Evolutionary conservation across 805 yeast species (phyloP), one percentile per base, ranked within the genome.

Genomic region (Nakazawaea wickerhamii): DNA sequence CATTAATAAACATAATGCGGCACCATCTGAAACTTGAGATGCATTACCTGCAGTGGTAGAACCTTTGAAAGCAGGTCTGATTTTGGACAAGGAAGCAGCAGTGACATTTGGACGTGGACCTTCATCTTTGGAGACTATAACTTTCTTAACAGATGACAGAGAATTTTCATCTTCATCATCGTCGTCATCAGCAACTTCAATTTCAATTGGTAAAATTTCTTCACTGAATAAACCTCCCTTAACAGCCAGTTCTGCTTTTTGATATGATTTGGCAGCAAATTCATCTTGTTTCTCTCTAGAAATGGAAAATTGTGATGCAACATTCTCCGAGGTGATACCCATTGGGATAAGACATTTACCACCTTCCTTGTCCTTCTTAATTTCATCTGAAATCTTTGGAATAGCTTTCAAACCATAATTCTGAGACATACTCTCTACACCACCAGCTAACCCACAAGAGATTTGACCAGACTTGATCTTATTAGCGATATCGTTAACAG

Each of bases 251-350:
- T 73, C 89, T 17, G 98, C 97, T 71, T 86, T 89, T 50, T 75
- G 75, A 67, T 84, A 88, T 4, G 97, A 89, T 22, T 65, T 59
- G 18, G 96, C 95, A 26, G 97, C 95, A 65, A 89, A 93, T 46
- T 68, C 81, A 61, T 91, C 99, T 65, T 90, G 98, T 48, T 71
- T 78, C 25, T 59, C 55, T 61, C 98, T 79, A 21, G 79, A 56
- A 46, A 91, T 71, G 48, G 65, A 62, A 64, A 71, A 90, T 60
- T 74, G 73, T 33, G 64, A 62, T 22, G 95, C 90, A 44, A 91
- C 85, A 61, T 91, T 91, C 68, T 91, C 98, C 58, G 88, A 85
- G 41, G 98, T 91, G 55, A 82, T 81, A 36, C 98, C 98, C 98
- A 91, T 91, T 51, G 98, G 98, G 49, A 91, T 78, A 63, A 84